A percentile compares a stretch with the other conserved stretches of the same genome.
Conservation (phyloP, 2,329 filamentous ascomycete genomes). For the Exophiala lecanii-corni region DNA sequence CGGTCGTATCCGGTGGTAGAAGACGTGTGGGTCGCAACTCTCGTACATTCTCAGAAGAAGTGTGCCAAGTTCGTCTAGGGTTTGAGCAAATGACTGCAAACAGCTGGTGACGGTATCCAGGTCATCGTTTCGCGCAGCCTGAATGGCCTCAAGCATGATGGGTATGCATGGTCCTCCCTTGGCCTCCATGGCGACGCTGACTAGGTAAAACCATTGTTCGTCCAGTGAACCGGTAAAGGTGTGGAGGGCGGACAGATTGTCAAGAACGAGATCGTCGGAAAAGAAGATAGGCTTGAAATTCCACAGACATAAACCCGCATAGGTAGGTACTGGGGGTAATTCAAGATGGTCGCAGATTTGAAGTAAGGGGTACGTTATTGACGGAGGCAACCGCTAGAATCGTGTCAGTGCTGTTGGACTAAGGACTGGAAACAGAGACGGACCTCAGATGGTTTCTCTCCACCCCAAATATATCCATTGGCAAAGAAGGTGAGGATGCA, state of each 20-base stretch:
- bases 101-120: slow-evolving; percentile 67
- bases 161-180: slow-evolving; percentile 81
- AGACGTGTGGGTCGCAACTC: slow-evolving; percentile 87
- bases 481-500: slow-evolving; percentile 71
- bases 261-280: slow-evolving; percentile 75
- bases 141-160: slow-evolving; percentile 82
- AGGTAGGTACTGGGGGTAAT: slow-evolving; percentile 87
- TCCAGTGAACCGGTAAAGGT: slow-evolving; percentile 94
- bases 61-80: slow-evolving; percentile 74
- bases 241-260: slow-evolving; percentile 80
- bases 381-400: slow-evolving; percentile 63
- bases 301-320: slow-evolving; percentile 88
- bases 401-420: slow-evolving; percentile 1
- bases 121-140: slow-evolving; percentile 69
- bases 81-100: slow-evolving; percentile 78
- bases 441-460: slow-evolving; percentile 68
- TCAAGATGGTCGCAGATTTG: slow-evolving; percentile 73
- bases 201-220: slow-evolving; percentile 97
- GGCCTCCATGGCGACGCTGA: slow-evolving; percentile 93
- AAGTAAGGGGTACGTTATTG: slow-evolving; percentile 78
- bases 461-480: slow-evolving; percentile 88
- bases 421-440: slow-evolving; percentile 9
- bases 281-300: slow-evolving; percentile 92
- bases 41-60: slow-evolving; percentile 89
- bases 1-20: slow-evolving; percentile 93